Evolutionary conservation across 306 rosid species (phyloP), one percentile per base, ranked within the genome.

Genomic region (Rosa chinensis): DNA sequence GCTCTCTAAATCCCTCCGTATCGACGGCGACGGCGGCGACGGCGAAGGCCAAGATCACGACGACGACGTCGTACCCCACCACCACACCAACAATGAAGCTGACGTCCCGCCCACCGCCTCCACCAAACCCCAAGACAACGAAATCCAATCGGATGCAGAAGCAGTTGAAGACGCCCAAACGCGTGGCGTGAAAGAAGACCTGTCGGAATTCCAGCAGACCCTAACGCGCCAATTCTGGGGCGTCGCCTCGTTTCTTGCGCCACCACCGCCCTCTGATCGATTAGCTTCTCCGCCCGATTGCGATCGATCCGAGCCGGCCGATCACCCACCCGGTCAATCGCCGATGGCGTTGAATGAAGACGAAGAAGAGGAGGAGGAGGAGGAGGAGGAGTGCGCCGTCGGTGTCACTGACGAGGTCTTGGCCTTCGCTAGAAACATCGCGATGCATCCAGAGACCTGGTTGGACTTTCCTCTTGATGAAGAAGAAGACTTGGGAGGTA

Each of bases 391-490:
- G 73, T 69, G 35, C n/a, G 92, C 82, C 4, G 84, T 91, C 63
- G 98, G 97, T 71, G 84, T 95, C 59, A 95, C 98, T 9, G 97
- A 91, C 10, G 99, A 95, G 88, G 99, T 91, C 0, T 74, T 95
- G 84, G 77, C 91, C 10, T 95, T 95, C 79, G 98, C 97, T 5
- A 81, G 85, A 74, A 95, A 95, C 72, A 95, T 95, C 64, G 94
- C 96, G 17, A 95, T 93, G 99, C 98, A 95, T 88, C 99, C 99
- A 10, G 99, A 95, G 84, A 95, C 98, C 45, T 95, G 99, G 99
- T 83, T 95, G 87, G 99, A 95, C 86, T 95, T 93, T 78, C 98
- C 99, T 48, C 79, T 90, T 44, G 97, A 91, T 5, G 99, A 95
- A 77, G 99, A 95, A 85, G 97, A 95, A 14, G 96, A 91, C 76